Percentiles rank a stretch among this genome's conserved stretches.
These are phyloP conservation scores for Tylopilus rubrobrunneus DNA, from an alignment of 768 basidiomycete species.

Conservation along the genomic window DNA sequence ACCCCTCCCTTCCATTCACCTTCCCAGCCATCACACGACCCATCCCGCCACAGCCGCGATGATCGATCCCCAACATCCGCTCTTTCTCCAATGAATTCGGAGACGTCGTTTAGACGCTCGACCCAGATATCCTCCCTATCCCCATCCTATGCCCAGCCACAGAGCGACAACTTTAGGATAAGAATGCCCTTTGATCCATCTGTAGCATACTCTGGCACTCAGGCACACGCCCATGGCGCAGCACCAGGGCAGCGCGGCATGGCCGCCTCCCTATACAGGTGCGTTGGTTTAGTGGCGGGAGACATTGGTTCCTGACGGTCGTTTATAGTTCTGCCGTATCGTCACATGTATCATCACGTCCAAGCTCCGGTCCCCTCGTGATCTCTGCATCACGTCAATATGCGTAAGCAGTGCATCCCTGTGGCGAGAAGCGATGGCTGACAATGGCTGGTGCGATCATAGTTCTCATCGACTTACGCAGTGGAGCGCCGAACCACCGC, in stretches of 20 bases:
- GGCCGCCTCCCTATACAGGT: slow-evolving; percentile 57
- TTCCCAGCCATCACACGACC: slow-evolving; percentile 19
- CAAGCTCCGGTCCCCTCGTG: slow-evolving; percentile 20
- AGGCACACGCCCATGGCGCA: slow-evolving; percentile 3
- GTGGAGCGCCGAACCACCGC: background rate
- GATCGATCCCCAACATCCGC: slow-evolving; percentile 6
- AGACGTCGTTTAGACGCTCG: slow-evolving; percentile 20
- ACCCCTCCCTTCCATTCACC: slow-evolving; percentile 22
- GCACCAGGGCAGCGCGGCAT: slow-evolving; percentile 12
- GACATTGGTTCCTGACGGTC: background rate
- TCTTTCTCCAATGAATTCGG: slow-evolving; percentile 5
- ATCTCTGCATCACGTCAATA: slow-evolving; percentile 10
- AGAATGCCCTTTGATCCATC: slow-evolving; percentile 42
- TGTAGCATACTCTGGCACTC: slow-evolving; percentile 40
- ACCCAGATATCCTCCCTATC: slow-evolving; percentile 11
- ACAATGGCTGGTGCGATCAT: background rate
- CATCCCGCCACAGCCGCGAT: slow-evolving; percentile 12
- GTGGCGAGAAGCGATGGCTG: background rate
- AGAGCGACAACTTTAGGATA: slow-evolving; percentile 2
- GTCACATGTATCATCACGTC: slow-evolving; percentile 46
- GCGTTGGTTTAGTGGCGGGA: slow-evolving; percentile 10
- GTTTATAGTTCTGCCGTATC: slow-evolving; percentile 49
- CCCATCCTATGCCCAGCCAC: background rate
- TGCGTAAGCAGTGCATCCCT: slow-evolving; percentile 18
- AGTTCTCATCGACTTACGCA: slow-evolving; percentile 11